phyloP scores from a whole-genome alignment of 1,284 basidiomycete species.

The Sporisorium graminicola region DNA sequence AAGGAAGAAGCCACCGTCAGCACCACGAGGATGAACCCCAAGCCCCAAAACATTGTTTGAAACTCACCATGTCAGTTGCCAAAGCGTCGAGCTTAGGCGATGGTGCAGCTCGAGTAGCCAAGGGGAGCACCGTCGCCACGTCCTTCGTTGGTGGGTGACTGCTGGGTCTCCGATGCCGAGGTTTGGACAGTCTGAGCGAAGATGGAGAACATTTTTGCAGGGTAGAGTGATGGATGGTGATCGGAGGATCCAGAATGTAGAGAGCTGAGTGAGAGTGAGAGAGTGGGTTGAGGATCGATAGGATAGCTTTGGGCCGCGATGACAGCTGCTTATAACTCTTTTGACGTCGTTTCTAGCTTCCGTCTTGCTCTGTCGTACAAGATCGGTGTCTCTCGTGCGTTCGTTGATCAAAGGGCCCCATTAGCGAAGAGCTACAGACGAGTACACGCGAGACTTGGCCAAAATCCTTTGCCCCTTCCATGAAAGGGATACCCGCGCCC shows the following conservation, averaged over 20 bases:
- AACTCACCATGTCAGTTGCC: conserved; percentile 10
- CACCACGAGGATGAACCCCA: not conserved
- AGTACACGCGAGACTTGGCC: not conserved
- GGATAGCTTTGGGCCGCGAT: conserved; percentile 13
- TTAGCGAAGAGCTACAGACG: not conserved
- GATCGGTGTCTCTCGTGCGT: not conserved
- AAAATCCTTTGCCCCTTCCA: not conserved
- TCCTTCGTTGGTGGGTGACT: conserved; percentile 13
- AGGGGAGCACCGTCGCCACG: conserved; percentile 5
- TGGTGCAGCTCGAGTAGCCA: conserved; percentile 33
- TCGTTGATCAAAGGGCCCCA: not conserved
- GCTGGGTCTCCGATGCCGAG: conserved; percentile 30
- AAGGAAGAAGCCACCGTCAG: not conserved
- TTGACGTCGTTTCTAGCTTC: not conserved
- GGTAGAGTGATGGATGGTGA: conserved; percentile 12
- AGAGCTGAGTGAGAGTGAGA: conserved; percentile 1
- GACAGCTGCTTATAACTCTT: conserved; percentile 16
- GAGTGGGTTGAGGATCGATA: conserved; percentile 30
- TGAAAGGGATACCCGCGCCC: not conserved
- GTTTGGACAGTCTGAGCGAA: conserved; percentile 35
- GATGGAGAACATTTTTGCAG: conserved; percentile 36
- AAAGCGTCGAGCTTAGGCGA: conserved; percentile 15
- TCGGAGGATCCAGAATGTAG: conserved; percentile 20
- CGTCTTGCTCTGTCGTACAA: not conserved
- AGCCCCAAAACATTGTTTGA: too few species aligned